Conservation (phyloP, 192 early-diverging fungal genomes). For the Coemansia reversa region DNA sequence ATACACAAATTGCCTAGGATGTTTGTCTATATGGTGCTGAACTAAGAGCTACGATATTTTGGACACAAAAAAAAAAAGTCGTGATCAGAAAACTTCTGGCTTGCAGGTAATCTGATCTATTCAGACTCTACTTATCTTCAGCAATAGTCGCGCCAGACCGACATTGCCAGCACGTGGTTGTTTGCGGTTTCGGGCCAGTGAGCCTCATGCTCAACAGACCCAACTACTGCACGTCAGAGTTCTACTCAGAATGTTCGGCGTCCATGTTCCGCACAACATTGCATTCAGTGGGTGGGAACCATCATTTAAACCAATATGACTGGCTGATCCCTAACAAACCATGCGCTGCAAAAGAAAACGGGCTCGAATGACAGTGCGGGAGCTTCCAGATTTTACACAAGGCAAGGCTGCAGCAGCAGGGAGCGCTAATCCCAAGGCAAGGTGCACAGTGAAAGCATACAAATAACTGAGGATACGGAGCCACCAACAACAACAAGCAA, state of each 20-base stretch:
- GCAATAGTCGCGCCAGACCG: neutral
- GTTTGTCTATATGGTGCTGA: neutral
- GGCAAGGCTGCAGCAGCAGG: no score
- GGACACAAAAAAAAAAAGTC: neutral
- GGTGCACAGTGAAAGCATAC: no score
- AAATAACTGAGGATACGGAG: no score
- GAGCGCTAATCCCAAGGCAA: no score
- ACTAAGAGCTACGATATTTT: neutral
- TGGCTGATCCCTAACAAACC: neutral
- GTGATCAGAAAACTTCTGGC: neutral
- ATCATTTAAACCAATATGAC: neutral
- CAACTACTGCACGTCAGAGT: neutral
- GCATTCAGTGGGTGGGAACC: neutral
- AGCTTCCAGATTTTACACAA: no score
- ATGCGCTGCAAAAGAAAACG: neutral
- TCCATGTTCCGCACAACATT: neutral
- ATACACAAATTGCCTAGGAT: neutral
- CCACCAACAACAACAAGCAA: no score
- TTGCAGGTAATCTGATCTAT: neutral
- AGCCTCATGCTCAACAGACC: neutral
- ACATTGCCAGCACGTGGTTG: neutral
- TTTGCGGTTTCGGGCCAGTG: neutral
- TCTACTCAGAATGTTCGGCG: neutral
- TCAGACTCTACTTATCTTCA: neutral
- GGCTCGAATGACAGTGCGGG: no score